phyloP scores from a whole-genome alignment of 2,329 filamentous ascomycete species.

The Colletotrichum sp. region DNA sequence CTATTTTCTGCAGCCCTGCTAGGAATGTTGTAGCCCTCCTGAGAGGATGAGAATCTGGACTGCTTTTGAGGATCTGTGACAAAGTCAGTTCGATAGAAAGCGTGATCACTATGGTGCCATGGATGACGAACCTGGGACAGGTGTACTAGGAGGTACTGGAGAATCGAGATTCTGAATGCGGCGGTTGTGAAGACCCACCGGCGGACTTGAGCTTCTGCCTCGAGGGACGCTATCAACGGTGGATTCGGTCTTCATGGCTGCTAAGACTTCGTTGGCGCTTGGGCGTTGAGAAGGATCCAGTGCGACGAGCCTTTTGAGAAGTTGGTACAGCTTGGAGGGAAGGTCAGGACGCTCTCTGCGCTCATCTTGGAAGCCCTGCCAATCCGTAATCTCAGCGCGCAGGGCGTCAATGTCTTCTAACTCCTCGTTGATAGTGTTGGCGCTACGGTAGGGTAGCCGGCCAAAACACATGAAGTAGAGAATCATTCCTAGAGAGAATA shows the following conservation, averaged over 20 bases:
- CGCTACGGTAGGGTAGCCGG: slow-evolving; percentile 81
- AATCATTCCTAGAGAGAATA: slow-evolving; percentile 99
- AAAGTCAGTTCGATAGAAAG: slow-evolving; percentile 17
- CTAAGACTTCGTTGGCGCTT: slow-evolving; percentile 83
- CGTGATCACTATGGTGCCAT: background rate
- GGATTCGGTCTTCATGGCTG: slow-evolving; percentile 74
- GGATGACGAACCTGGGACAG: slow-evolving; percentile 44
- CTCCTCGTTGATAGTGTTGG: slow-evolving; percentile 87
- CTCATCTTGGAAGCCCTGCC: slow-evolving; percentile 86
- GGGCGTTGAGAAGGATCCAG: slow-evolving; percentile 79
- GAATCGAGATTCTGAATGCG: slow-evolving; percentile 63
- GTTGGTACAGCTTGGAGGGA: slow-evolving; percentile 82
- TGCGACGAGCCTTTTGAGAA: slow-evolving; percentile 81
- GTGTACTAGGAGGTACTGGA: slow-evolving; percentile 53
- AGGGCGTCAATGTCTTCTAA: slow-evolving; percentile 88
- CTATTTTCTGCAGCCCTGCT: slow-evolving; percentile 25
- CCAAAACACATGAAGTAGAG: slow-evolving; percentile 98
- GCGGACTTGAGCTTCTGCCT: slow-evolving; percentile 35
- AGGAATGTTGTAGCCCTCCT: slow-evolving; percentile 31
- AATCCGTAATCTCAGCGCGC: slow-evolving; percentile 82
- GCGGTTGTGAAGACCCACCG: slow-evolving; percentile 45
- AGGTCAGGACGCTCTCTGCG: slow-evolving; percentile 78
- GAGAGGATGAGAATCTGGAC: slow-evolving; percentile 28
- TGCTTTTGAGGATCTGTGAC: slow-evolving; percentile 36
- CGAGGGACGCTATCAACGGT: slow-evolving; percentile 46